Evolutionary conservation across 192 early-diverging fungal genomes (phyloP), one percentile per base, ranked within the genome.

Genomic region (Backusella psychrophila): DNA sequence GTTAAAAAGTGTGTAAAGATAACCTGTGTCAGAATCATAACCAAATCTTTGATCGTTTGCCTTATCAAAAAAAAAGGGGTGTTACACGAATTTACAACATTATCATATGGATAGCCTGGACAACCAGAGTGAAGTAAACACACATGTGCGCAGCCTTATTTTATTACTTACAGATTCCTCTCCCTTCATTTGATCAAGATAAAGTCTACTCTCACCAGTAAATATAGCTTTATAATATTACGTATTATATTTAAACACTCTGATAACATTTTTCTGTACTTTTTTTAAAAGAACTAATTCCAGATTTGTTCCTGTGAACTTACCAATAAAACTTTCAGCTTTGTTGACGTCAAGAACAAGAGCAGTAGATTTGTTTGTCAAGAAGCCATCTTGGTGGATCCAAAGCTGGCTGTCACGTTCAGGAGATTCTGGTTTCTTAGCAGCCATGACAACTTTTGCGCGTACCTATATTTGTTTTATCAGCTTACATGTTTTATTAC

Each of bases 31-130:
- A 15, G 67, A 35, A n/a, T 78, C 73, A 73, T 82, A 82, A 7
- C 81, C 81, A 38, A 78, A 82, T n/a, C 81, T 69, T 36, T 82
- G 81, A 33, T 78, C 76, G 17, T 78, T 66, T 39, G 81, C 77
- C 77, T 78, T 52, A 31, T 19, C 66, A 35, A 46, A 33, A 31
- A 66, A 68, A 34, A 69, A 69, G 5, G 21, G 5, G 12, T 35
- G 66, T 69, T 69, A 69, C 56, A 63, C 56, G 9, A 63, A 63
- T 63, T 63, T 59, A 19, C 6, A 41, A 42, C 11, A 41, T 38
- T 41, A 21, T 41, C 6, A 11, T n/a, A 35, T 0, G 23, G 21
- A 26, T 8, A 42, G 26, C 39, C 35, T 41, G 35, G 21, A 23
- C n/a, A 69, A 4, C 36, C 35, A 21, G 11, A 19, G 8, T 23